phyloP scores from a whole-genome alignment of 1,139 yeast genomes.

The Protomyces inouyei region DNA sequence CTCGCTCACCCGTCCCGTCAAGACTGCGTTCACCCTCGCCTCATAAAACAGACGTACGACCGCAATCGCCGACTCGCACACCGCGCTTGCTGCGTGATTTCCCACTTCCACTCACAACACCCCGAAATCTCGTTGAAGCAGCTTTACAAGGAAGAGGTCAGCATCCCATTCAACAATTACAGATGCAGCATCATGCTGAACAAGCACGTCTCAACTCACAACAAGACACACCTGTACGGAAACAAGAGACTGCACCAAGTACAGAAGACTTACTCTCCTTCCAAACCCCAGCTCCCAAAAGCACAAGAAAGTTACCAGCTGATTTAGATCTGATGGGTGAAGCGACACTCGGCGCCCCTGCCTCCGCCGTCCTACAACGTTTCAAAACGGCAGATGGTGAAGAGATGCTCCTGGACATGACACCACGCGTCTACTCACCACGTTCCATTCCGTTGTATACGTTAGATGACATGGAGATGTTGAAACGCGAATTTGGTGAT shows the following conservation, averaged over 20 bases:
- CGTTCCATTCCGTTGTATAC: conserved; percentile 20
- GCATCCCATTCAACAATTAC: not conserved
- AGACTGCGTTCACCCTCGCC: not conserved
- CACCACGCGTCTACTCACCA: conserved; percentile 23
- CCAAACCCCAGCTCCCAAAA: conserved; percentile 18
- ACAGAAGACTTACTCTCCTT: conserved; percentile 18
- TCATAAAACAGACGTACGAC: not conserved
- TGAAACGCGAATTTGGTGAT: conserved; percentile 14
- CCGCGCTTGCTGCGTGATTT: conserved; percentile 16
- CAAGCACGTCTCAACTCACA: not conserved
- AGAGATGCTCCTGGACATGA: conserved; percentile 23
- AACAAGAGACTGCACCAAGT: not conserved
- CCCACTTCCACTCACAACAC: conserved; percentile 15
- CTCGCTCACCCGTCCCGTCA: conserved; percentile 1
- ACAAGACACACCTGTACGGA: not conserved
- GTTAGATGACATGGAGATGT: conserved; percentile 17
- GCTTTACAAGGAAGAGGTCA: conserved; percentile 11
- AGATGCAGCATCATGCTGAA: not conserved
- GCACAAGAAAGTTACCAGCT: not conserved
- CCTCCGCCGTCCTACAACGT: not conserved
- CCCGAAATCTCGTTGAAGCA: conserved; percentile 9
- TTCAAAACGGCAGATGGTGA: conserved; percentile 17
- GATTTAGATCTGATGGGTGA: not conserved
- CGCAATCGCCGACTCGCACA: conserved; percentile 18
- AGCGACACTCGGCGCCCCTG: not conserved